phyloP scores from a whole-genome alignment of 139 green algal species.

The Haematococcus sp. region DNA sequence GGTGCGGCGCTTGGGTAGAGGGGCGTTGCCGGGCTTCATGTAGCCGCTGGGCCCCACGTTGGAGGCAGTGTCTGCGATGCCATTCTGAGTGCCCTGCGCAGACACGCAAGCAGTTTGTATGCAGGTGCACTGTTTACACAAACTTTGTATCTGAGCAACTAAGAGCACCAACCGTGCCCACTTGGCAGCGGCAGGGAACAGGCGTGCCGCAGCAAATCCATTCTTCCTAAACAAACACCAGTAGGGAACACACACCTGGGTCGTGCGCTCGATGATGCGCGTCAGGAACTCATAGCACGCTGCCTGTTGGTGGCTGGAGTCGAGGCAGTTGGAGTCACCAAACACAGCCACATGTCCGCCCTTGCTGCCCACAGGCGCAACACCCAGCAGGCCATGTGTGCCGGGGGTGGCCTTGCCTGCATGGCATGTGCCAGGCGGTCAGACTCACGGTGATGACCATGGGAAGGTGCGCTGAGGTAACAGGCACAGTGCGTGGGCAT shows the following conservation, averaged over 20 bases:
- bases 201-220: no score
- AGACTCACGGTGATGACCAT: no score
- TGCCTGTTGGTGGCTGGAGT: conserved; percentile 70
- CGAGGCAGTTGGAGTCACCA: conserved; percentile 92
- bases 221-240: no score
- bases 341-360: conserved; percentile 71
- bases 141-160: no score
- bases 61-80: not conserved
- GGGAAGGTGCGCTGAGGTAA: no score
- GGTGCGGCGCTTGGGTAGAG: conserved; percentile 35
- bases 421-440: not conserved
- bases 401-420: not conserved
- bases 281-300: conserved; percentile 67
- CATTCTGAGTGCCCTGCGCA: not conserved
- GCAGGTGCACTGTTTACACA: no score
- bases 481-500: no score
- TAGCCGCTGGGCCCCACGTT: not conserved
- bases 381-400: conserved; percentile 14
- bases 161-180: no score
- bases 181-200: no score
- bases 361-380: not conserved
- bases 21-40: conserved; percentile 18
- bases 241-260: conserved; percentile 9
- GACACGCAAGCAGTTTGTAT: no score
- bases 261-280: conserved; percentile 19